Evolutionary conservation across 2,329 filamentous ascomycete genomes (phyloP), one percentile per base, ranked within the genome.

Genomic region (Lecanicillium sp.): DNA sequence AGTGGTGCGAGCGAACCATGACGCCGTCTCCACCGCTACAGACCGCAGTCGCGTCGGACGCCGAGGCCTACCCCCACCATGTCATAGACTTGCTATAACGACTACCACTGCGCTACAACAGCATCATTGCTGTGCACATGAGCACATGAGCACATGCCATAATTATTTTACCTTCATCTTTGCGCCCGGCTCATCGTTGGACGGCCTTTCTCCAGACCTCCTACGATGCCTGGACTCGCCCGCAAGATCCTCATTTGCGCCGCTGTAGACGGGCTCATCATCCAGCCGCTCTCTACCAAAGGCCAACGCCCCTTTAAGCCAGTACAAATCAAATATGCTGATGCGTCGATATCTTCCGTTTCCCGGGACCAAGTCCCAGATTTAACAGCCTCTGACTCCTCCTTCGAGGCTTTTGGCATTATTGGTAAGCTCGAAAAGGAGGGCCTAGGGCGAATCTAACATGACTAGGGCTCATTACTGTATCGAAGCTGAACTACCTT

Each of bases 161-260:
- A 14, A 27, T 7, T 7, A 12, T 21, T 29, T n/a, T 17, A 29
- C 11, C n/a, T 33, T 40, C 7, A 4, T 41, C 5, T 32, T 35
- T 4, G 15, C 11, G 23, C 19, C 17, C 15, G 15, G 14, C 4
- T 27, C 14, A 12, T 38, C 11, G 2, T n/a, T 19, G 4, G 20
- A 37, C 35, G 15, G 48, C 20, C 11, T 8, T 32, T 26, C 11
- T 17, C 21, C 4, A 2, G 4, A 23, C 10, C 10, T 17, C 11
- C 27, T 19, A 40, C 14, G 7, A 93, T 94, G 89, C 84, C 88
- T 48, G 77, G 78, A 55, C 71, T 95, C 52, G 82, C 86, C 51
- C 85, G 87, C 62, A 94, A 93, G 68, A 70, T 95, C 48, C 63
- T 90, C 55, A 81, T 95, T 56, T 84, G 84, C 66, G 88, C 90